Evolutionary conservation across 805 yeast genomes (phyloP).

Genomic region (Candida broadrunensis): DNA sequence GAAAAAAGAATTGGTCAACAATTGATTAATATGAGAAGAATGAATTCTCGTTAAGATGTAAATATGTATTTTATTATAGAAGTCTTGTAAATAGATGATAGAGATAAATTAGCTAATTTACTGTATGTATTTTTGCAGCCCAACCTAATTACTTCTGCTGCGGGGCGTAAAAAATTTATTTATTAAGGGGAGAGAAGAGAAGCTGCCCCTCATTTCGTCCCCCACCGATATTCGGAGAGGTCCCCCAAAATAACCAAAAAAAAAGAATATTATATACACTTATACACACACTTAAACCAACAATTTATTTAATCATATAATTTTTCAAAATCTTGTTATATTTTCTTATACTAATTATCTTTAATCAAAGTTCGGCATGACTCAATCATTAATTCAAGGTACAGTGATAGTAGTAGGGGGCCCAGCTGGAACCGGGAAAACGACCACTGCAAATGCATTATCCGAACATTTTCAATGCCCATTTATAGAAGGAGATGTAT

Average conservation of each 20-base stretch:
- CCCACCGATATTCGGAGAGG: too few species aligned
- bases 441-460: slow-evolving; percentile 65
- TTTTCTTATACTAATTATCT: neutral
- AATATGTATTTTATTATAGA: neutral
- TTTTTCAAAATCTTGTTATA: too few species aligned
- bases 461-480: slow-evolving; percentile 45
- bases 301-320: too few species aligned
- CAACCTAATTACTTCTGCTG: too few species aligned
- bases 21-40: slow-evolving; percentile 27
- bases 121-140: too few species aligned
- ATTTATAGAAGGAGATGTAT: slow-evolving; percentile 81
- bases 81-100: neutral
- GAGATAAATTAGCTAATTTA: too few species aligned
- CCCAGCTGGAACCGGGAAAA: slow-evolving; percentile 94
- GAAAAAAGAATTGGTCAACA: slow-evolving; percentile 60
- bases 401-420: slow-evolving; percentile 75
- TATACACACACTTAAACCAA: too few species aligned
- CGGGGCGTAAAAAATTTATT: too few species aligned
- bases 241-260: too few species aligned
- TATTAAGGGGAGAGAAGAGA: too few species aligned
- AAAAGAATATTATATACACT: too few species aligned
- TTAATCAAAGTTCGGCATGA: neutral
- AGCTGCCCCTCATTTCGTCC: too few species aligned
- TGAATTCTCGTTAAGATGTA: slow-evolving; percentile 6
- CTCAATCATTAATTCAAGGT: slow-evolving; percentile 7